Conservation (phyloP, 2,329 filamentous ascomycete species). For the Blumeriella jaapii region DNA sequence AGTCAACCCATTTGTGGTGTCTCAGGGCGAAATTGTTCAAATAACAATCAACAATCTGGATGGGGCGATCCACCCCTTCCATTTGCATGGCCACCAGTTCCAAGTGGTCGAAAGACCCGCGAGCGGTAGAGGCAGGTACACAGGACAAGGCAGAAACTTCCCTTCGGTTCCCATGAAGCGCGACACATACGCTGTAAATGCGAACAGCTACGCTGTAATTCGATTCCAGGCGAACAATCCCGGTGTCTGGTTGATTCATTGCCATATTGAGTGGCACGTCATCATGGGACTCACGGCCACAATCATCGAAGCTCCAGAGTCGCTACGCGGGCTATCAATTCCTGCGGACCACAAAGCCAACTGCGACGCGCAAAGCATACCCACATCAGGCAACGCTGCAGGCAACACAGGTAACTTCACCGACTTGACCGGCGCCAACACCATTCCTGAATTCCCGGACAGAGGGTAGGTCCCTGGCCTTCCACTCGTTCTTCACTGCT, state of each 20-base stretch:
- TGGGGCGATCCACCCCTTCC: conserved; percentile 36
- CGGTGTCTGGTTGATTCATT: conserved; percentile 39
- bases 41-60: conserved; percentile 40
- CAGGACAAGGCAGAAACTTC: conserved; percentile 5
- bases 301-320: conserved; percentile 12
- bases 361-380: conserved; percentile 30
- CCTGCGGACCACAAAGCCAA: conserved; percentile 35
- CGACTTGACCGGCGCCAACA: conserved; percentile 40
- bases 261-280: conserved; percentile 36
- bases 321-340: conserved; percentile 25
- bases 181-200: conserved; percentile 31
- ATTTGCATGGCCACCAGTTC: conserved; percentile 45
- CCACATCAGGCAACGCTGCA: conserved; percentile 45
- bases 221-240: conserved; percentile 39
- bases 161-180: conserved; percentile 36
- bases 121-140: conserved; percentile 2
- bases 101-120: conserved; percentile 22
- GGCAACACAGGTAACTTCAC: conserved; percentile 43
- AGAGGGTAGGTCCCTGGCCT: conserved; percentile 1
- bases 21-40: conserved; percentile 49
- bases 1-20: conserved; percentile 53
- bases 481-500: neutral
- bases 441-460: conserved; percentile 5
- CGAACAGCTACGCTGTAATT: conserved; percentile 32
- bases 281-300: conserved; percentile 10